These are phyloP conservation scores for Vaccinium vitisidaea DNA, from an alignment of 148 eudicot species.

Conservation along the genomic window DNA sequence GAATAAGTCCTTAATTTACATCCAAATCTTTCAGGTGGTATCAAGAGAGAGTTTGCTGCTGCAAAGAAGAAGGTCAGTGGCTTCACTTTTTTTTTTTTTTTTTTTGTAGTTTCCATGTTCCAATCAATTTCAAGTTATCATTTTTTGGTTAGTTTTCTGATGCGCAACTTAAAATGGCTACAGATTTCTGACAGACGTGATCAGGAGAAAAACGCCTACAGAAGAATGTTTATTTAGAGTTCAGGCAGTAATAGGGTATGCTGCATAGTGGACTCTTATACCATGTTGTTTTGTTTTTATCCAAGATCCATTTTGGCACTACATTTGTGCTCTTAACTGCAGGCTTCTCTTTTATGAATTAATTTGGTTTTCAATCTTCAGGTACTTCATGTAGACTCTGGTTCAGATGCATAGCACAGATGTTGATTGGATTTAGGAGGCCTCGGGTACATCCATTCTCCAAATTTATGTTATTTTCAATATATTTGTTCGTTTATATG, in stretches of 20 bases:
- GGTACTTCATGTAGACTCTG: conserved; percentile 9
- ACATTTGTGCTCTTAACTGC: neutral
- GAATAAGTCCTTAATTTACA: conserved; percentile 2
- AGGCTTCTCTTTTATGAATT: neutral
- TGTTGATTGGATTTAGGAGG: conserved; percentile 1
- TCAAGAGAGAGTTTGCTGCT: conserved; percentile 70
- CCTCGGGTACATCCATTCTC: conserved; percentile 15
- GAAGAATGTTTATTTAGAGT: conserved; percentile 65
- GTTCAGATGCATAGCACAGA: conserved; percentile 13
- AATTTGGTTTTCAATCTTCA: neutral
- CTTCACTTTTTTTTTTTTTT: neutral
- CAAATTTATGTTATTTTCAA: neutral
- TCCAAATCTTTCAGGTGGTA: conserved; percentile 39
- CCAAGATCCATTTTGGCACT: neutral
- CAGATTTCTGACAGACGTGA: conserved; percentile 80
- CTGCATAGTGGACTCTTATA: neutral
- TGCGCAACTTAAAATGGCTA: neutral
- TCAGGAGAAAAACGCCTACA: conserved; percentile 69
- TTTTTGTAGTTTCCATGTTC: neutral
- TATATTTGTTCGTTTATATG: neutral
- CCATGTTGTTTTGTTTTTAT: conserved; percentile 12
- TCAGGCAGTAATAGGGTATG: conserved; percentile 18
- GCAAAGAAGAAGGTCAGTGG: conserved; percentile 63
- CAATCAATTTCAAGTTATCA: neutral
- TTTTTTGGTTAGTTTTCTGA: neutral